Percentiles rank a stretch among this genome's conserved stretches.
Conservation (phyloP, 306 rosid genomes). For the Notholithocarpus densiflorus region DNA sequence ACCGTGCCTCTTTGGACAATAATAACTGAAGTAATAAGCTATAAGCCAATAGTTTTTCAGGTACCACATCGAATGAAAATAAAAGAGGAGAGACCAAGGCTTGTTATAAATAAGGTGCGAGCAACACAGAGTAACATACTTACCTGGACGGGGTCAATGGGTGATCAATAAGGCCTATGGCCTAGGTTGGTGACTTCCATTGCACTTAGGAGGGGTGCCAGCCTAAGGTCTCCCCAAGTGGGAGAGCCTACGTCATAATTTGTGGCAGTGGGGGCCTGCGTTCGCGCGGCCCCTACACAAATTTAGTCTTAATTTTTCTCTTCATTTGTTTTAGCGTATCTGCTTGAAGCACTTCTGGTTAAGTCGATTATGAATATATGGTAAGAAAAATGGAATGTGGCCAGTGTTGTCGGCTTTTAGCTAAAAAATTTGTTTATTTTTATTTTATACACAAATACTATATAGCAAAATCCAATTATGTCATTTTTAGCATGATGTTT, state of each 20-base stretch:
- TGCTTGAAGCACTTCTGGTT: no score
- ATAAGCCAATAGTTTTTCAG: no score
- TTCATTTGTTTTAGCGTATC: rapidly evolving
- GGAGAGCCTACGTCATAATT: constrained; percentile 71
- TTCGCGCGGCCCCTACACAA: constrained; percentile 62
- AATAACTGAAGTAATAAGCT: no score
- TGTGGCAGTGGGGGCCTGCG: constrained; percentile 69
- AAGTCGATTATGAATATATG: no score
- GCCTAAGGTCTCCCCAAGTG: constrained; percentile 54
- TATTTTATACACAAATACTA: no score
- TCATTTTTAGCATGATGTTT: no score
- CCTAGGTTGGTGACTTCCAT: constrained; percentile 48
- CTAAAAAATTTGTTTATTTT: no score
- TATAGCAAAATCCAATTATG: no score
- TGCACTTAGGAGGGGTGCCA: constrained; percentile 57
- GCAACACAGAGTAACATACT: rapidly evolving
- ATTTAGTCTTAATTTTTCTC: rapidly evolving
- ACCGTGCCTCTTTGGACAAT: no score
- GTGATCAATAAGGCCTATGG: constrained; percentile 47
- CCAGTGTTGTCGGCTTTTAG: no score
- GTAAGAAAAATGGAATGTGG: no score
- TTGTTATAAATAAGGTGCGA: background rate
- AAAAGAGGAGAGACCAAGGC: rapidly evolving
- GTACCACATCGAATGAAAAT: constrained; percentile 7
- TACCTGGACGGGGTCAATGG: constrained; percentile 69